phyloP scores from a whole-genome alignment of 2,329 filamentous ascomycete species.

The Fusarium sp. region DNA sequence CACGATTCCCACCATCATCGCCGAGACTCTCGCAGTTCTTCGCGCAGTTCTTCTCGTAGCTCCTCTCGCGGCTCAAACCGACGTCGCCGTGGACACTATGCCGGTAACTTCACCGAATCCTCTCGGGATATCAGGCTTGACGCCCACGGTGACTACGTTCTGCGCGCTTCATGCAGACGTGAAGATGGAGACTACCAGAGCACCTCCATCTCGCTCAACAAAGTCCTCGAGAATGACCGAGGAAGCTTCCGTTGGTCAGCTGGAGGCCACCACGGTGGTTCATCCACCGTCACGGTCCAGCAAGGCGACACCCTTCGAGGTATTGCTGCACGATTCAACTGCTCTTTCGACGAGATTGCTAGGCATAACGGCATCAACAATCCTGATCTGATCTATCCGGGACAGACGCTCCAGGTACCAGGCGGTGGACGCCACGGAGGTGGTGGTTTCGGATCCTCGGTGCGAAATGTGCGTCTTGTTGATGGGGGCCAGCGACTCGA shows the following conservation, averaged over 20 bases:
- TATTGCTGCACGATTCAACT: slow-evolving; percentile 54
- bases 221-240: slow-evolving; percentile 54
- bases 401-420: slow-evolving; percentile 57
- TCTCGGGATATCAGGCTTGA: slow-evolving; percentile 56
- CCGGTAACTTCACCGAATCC: slow-evolving; percentile 55
- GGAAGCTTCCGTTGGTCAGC: slow-evolving; percentile 57
- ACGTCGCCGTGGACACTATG: slow-evolving; percentile 44
- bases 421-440: slow-evolving; percentile 40
- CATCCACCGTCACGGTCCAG: slow-evolving; percentile 55
- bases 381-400: slow-evolving; percentile 60
- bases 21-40: neutral
- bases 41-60: neutral
- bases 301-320: slow-evolving; percentile 59
- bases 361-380: slow-evolving; percentile 58
- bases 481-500: slow-evolving; percentile 56
- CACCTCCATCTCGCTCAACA: slow-evolving; percentile 56
- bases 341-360: slow-evolving; percentile 58
- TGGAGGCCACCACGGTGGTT: slow-evolving; percentile 45
- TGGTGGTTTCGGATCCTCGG: slow-evolving; percentile 54
- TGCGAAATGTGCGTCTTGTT: slow-evolving; percentile 54
- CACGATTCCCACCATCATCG: slow-evolving; percentile 29
- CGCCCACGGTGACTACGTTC: slow-evolving; percentile 52
- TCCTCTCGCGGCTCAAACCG: slow-evolving; percentile 13
- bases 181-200: slow-evolving; percentile 53
- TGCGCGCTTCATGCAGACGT: slow-evolving; percentile 54